Evolutionary conservation across 345 rosid species (phyloP).

Genomic region (Hibiscus trionum): DNA sequence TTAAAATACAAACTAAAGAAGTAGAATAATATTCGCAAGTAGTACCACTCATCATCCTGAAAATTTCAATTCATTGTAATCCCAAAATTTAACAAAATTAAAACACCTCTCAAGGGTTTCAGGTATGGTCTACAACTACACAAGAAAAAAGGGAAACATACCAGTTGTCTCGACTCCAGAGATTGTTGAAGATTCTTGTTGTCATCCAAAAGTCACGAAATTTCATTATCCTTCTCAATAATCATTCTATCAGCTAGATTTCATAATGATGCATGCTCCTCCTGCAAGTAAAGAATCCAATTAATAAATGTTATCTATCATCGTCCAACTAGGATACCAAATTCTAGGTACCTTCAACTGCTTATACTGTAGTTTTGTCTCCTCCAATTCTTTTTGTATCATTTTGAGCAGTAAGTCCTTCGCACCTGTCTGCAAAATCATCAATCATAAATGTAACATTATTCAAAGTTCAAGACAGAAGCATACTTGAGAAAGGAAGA

Average conservation of each 20-base stretch:
- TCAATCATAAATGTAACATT: conserved; percentile 6
- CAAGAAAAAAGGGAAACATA: conserved; percentile 25
- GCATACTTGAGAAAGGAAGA: background rate
- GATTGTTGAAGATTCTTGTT: conserved; percentile 60
- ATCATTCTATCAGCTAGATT: conserved; percentile 90
- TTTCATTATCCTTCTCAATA: conserved; percentile 82
- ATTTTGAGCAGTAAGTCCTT: conserved; percentile 57
- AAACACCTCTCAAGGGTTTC: conserved; percentile 4
- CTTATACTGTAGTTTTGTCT: conserved; percentile 49
- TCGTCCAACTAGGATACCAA: conserved; percentile 2
- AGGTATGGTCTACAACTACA: conserved; percentile 2
- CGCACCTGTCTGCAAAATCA: conserved; percentile 61
- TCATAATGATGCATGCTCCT: conserved; percentile 78
- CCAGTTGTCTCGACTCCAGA: conserved; percentile 48
- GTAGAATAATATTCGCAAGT: background rate
- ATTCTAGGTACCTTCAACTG: conserved; percentile 50
- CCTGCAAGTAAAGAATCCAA: conserved; percentile 42
- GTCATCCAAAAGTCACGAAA: conserved; percentile 67
- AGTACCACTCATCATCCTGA: conserved; percentile 45
- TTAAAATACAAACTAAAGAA: background rate
- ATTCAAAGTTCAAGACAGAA: conserved; percentile 3
- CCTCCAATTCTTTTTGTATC: conserved; percentile 66
- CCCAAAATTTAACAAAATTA: background rate
- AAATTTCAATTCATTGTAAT: conserved; percentile 17
- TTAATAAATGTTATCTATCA: conserved; percentile 10